A percentile compares a stretch with the other conserved stretches of the same genome.
phyloP scores from a whole-genome alignment of 2,329 filamentous ascomycete species.

The Penicillium crustosum region DNA sequence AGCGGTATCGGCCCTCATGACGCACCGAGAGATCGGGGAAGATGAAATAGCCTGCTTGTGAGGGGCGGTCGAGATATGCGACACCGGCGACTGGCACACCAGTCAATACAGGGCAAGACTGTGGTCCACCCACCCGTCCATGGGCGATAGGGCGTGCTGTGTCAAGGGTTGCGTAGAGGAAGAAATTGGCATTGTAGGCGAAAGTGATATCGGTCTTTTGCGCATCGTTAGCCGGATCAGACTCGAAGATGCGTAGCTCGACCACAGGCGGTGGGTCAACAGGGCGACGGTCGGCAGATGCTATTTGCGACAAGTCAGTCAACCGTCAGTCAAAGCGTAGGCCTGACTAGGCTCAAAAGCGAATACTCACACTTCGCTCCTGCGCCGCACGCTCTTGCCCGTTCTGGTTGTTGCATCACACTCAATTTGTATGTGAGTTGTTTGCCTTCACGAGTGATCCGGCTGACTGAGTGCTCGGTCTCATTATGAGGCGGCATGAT shows the following conservation, averaged over 20 bases:
- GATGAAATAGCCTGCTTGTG: constrained; percentile 83
- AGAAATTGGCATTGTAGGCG: constrained; percentile 94
- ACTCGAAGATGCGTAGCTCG: constrained; percentile 82
- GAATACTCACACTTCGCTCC: constrained; percentile 80
- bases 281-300: constrained; percentile 82
- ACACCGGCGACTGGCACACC: constrained; percentile 94
- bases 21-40: constrained; percentile 95
- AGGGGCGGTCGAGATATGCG: constrained; percentile 88
- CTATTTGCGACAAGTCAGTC: constrained; percentile 43
- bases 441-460: constrained; percentile 71
- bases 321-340: neutral
- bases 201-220: constrained; percentile 75
- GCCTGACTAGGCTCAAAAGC: neutral
- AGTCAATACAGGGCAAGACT: constrained; percentile 78
- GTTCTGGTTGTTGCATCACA: constrained; percentile 91
- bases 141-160: constrained; percentile 80
- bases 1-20: constrained; percentile 88
- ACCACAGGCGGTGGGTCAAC: constrained; percentile 95
- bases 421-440: constrained; percentile 77
- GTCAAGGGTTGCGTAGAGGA: constrained; percentile 90
- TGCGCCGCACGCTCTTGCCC: constrained; percentile 90
- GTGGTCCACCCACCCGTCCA: constrained; percentile 69
- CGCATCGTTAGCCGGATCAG: constrained; percentile 53
- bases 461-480: constrained; percentile 52
- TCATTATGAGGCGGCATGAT: constrained; percentile 52